These are phyloP conservation scores for Chlorophyllum brunneum DNA, from an alignment of 768 basidiomycete species.

Conservation along the genomic window DNA sequence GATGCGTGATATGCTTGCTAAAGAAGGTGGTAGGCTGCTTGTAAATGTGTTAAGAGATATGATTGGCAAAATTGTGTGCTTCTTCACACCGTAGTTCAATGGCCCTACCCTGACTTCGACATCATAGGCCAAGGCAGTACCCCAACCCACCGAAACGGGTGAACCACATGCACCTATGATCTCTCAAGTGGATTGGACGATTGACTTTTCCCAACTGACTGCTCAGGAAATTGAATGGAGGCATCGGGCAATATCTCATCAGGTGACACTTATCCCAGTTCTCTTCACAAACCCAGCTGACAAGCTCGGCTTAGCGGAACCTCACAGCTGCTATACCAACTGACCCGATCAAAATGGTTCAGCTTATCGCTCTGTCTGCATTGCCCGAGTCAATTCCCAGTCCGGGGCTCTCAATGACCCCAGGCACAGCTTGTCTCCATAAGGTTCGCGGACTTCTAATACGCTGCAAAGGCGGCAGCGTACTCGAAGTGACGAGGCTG, in stretches of 20 bases:
- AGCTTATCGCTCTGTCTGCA: constrained; percentile 30
- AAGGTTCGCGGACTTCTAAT: constrained; percentile 40
- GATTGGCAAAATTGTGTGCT: constrained; percentile 35
- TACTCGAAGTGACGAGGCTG: constrained; percentile 51
- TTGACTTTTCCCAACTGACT: constrained; percentile 56
- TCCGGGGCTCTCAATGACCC: constrained; percentile 16
- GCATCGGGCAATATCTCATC: constrained; percentile 66
- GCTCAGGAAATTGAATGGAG: constrained; percentile 52
- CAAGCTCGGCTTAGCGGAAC: constrained; percentile 16
- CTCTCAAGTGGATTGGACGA: constrained; percentile 40
- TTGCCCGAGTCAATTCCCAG: constrained; percentile 3
- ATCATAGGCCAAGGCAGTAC: constrained; percentile 39
- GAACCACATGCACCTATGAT: constrained; percentile 60
- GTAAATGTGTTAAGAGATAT: constrained; percentile 68
- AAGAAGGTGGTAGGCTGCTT: constrained; percentile 63
- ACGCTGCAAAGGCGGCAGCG: constrained; percentile 49
- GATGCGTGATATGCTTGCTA: constrained; percentile 57
- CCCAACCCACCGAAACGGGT: constrained; percentile 39
- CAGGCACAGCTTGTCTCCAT: constrained; percentile 44
- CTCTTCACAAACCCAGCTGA: constrained; percentile 29
- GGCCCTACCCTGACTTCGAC: background rate
- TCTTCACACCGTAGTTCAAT: background rate
- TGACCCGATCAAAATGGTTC: constrained; percentile 29
- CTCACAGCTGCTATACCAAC: constrained; percentile 17
- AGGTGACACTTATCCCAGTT: constrained; percentile 36